Base-by-base conservation (phyloP, 306 rosid genomes). In the Cicer yamashitae region DNA sequence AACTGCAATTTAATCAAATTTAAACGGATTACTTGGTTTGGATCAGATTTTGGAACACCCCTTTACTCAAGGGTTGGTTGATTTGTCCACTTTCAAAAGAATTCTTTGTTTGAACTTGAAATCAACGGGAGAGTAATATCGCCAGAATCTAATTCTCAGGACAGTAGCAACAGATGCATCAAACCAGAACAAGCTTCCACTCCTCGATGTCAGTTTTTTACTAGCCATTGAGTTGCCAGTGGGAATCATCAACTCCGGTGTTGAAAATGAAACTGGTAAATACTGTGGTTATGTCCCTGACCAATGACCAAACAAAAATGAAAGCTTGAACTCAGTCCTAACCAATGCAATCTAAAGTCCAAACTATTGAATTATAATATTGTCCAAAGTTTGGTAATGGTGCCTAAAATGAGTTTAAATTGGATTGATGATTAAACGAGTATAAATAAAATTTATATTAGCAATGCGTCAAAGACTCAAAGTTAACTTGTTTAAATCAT, bases 201-300 rank as follows among this genome's bases (percentile, higher is more conserved):
- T n/a, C 30, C 54, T 81, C 61, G 78, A 10, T 12, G 18, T 34
- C 45, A 30, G 61, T 12, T 37, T 60, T 18, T 67, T 38, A 37
- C 72, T 59, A 22, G 51, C 34, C 56, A 15, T 34, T 44, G n/a
- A 38, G 11, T 69, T 82, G 70, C 80, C 84, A 82, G 62, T 58
- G 75, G n/a, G 75, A 78, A 66, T 91, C 96, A 22, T 82, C 91
- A 60, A 89, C 89, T 86, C 74, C 81, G 1, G 96, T 88, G 86
- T 87, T 87, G 87, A 86, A 91, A 59, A 89, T 83, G 77, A 91
- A 91, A 79, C 96, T 91, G 8, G 94, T 89, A 85, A 84, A 91
- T 43, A 83, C 57, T 0, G 92, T 77, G 51, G 91, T 89, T 71
- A 87, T 39, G 56, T 87, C 89, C 75, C 93, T 89, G 82, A 10